Conservation (phyloP, 1,284 basidiomycete species). For the Ganoderma sinense region DNA sequence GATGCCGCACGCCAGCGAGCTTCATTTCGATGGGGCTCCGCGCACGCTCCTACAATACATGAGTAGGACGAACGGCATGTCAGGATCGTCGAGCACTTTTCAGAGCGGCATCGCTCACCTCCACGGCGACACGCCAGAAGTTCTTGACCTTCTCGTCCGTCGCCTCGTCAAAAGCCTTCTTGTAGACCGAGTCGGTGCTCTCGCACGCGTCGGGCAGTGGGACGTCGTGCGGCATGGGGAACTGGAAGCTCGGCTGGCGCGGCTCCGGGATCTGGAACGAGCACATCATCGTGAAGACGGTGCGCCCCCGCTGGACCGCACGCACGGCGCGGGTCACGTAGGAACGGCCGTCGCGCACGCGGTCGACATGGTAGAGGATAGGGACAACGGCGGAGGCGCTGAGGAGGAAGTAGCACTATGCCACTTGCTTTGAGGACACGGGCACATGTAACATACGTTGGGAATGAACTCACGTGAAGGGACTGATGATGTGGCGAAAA, state of each 20-base stretch:
- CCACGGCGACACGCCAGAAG: slow-evolving; percentile 27
- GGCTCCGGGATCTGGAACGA: slow-evolving; percentile 88
- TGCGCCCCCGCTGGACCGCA: slow-evolving; percentile 77
- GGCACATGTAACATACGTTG: not conserved
- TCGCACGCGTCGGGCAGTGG: slow-evolving; percentile 72
- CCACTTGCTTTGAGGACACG: not conserved
- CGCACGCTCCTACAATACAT: slow-evolving; percentile 60
- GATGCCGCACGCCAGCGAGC: slow-evolving; percentile 45
- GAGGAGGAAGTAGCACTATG: slow-evolving; percentile 82
- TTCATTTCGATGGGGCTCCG: slow-evolving; percentile 78
- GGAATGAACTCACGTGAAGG: slow-evolving; percentile 63
- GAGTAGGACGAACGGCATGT: not conserved
- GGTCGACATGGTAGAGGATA: slow-evolving; percentile 87
- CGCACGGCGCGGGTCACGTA: slow-evolving; percentile 81
- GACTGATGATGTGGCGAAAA: slow-evolving; percentile 51
- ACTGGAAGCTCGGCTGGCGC: slow-evolving; percentile 72
- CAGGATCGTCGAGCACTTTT: not conserved
- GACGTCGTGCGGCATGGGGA: slow-evolving; percentile 65
- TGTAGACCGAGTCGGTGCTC: slow-evolving; percentile 55
- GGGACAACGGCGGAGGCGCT: slow-evolving; percentile 81
- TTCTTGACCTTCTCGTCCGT: slow-evolving; percentile 29
- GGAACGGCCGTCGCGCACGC: slow-evolving; percentile 82
- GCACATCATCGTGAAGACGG: slow-evolving; percentile 86
- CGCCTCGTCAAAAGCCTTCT: slow-evolving; percentile 27
- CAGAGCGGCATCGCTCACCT: slow-evolving; percentile 2